Evolutionary conservation across 208 protist genomes (phyloP), one percentile per base, ranked within the genome.

Genomic region (Leishmania tropica): DNA sequence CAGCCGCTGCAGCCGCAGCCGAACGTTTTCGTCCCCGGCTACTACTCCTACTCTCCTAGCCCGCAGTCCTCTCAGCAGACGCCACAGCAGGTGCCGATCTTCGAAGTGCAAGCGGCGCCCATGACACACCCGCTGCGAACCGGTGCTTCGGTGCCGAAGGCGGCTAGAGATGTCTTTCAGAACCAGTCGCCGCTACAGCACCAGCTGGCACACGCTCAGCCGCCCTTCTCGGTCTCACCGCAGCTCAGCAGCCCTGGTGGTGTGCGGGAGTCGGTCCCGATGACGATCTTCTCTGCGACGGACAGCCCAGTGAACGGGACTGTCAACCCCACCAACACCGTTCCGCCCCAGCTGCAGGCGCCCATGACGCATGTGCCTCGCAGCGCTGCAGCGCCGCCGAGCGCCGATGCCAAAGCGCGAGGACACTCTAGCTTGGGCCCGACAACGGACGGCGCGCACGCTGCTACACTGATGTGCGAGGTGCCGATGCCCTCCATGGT

Each of bases 221-320:
- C 13, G 40, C 3, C 64, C 17, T 54, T 72, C 51, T 79, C 73
- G 47, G 64, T 80, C 45, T 82, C 83, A 1, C 75, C 73, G 64
- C 78, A 83, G 65, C 53, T 81, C 24, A 80, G 74, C 54, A 77
- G 78, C 78, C 19, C 70, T n/a, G 79, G 68, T 6, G 76, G 75
- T 51, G 77, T 74, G 53, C 40, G 45, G 45, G 78, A 86, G 42
- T 42, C 65, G 13, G n/a, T 48, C 24, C 40, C n/a, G 19, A 79
- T 65, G 7, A 45, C 10, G 24, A 31, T 72, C 37, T 75, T 71
- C 28, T 76, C 83, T 28, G 71, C 75, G 10, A 76, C 78, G 2
- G 67, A 75, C 67, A 75, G 67, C 68, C 67, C 78, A 28, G 65
- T 75, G 78, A 73, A 75, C 48, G 76, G 37, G 40, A 51, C 64